phyloP scores from a whole-genome alignment of 192 early-diverging fungal species.

The Linderina pennispora region DNA sequence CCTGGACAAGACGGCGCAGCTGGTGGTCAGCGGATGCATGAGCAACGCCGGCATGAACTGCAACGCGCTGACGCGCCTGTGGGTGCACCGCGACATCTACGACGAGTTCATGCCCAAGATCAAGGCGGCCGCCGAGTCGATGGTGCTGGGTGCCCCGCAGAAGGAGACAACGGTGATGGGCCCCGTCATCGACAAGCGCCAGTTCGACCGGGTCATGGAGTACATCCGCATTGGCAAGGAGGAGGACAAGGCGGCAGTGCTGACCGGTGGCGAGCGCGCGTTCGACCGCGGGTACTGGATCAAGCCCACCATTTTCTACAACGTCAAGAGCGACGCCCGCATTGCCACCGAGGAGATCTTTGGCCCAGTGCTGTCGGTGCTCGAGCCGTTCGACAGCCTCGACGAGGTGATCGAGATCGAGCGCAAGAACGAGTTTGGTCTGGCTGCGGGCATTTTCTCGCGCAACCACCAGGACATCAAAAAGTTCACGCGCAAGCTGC shows the following conservation, averaged over 20 bases:
- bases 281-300: slow-evolving; percentile 47
- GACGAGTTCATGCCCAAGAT: slow-evolving; percentile 55
- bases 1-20: slow-evolving; percentile 36
- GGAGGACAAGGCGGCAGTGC: slow-evolving; percentile 16
- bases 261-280: slow-evolving; percentile 26
- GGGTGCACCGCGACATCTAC: slow-evolving; percentile 61
- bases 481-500: slow-evolving; percentile 37
- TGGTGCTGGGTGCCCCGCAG: slow-evolving; percentile 20
- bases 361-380: slow-evolving; percentile 51
- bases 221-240: slow-evolving; percentile 43
- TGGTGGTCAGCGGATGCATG: slow-evolving; percentile 46
- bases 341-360: slow-evolving; percentile 54
- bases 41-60: slow-evolving; percentile 72
- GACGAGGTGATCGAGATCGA: slow-evolving; percentile 48
- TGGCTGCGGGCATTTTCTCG: slow-evolving; percentile 53
- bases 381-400: slow-evolving; percentile 44
- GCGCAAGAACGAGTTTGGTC: slow-evolving; percentile 48
- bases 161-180: slow-evolving; percentile 30
- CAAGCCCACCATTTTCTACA: slow-evolving; percentile 52
- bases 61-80: slow-evolving; percentile 64
- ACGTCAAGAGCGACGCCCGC: slow-evolving; percentile 37
- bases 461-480: slow-evolving; percentile 33
- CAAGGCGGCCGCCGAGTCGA: slow-evolving; percentile 35
- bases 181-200: slow-evolving; percentile 50
- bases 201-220: slow-evolving; percentile 49